phyloP scores from a whole-genome alignment of 352 stramenopile species.

The Phytopythium oedochilum region DNA sequence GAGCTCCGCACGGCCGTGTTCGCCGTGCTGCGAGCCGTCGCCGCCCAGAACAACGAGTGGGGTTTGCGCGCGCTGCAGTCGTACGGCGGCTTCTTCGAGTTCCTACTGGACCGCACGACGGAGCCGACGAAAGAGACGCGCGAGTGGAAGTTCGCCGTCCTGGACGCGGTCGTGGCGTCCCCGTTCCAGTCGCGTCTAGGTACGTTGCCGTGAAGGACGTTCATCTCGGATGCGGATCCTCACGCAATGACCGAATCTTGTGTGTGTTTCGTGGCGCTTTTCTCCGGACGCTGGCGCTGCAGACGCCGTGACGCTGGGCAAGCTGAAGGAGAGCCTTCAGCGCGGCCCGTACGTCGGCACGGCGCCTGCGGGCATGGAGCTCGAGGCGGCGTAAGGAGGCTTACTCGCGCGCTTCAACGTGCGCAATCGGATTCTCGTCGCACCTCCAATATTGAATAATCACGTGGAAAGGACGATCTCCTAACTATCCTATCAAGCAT shows the following conservation, averaged over 20 bases:
- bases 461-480: background rate
- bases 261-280: no score
- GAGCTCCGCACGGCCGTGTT: slow-evolving; percentile 76
- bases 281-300: slow-evolving; percentile 10
- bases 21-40: slow-evolving; percentile 70
- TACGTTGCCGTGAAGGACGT: slow-evolving; percentile 15
- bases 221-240: background rate
- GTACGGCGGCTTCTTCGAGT: slow-evolving; percentile 85
- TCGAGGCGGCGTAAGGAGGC: slow-evolving; percentile 58
- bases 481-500: background rate
- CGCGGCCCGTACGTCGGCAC: slow-evolving; percentile 62
- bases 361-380: slow-evolving; percentile 39
- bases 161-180: slow-evolving; percentile 73
- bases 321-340: slow-evolving; percentile 48
- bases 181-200: slow-evolving; percentile 53
- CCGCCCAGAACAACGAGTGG: slow-evolving; percentile 77
- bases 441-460: background rate
- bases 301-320: slow-evolving; percentile 50
- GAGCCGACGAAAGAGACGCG: slow-evolving; percentile 80
- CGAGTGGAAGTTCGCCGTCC: slow-evolving; percentile 87
- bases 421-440: no score
- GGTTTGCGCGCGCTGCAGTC: slow-evolving; percentile 54
- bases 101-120: slow-evolving; percentile 72
- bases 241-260: background rate
- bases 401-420: no score